These are phyloP conservation scores for Aquilaria yunnanensis DNA, from an alignment of 345 rosid species.

Conservation along the genomic window DNA sequence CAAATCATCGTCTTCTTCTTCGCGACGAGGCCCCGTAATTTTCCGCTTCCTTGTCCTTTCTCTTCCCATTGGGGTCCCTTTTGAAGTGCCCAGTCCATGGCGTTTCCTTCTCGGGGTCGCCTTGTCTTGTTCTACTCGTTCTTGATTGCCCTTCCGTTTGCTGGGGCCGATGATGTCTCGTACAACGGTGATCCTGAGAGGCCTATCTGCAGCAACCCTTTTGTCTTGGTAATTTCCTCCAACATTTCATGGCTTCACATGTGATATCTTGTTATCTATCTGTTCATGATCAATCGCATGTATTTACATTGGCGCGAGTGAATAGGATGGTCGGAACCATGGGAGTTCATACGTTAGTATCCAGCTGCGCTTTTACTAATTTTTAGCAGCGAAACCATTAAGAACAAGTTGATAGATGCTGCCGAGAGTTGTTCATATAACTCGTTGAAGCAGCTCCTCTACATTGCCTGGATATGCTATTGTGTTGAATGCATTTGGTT, in stretches of 20 bases:
- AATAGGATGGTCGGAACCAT: background rate
- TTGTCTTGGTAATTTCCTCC: background rate
- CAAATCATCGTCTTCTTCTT: too few relatives aligned
- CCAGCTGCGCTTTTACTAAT: background rate
- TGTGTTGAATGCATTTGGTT: too few relatives aligned
- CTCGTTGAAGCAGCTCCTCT: too few relatives aligned
- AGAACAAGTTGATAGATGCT: too few relatives aligned
- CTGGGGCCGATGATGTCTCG: background rate
- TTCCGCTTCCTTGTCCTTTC: too few relatives aligned
- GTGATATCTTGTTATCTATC: background rate
- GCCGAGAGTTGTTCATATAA: too few relatives aligned
- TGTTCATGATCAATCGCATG: background rate
- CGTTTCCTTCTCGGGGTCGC: conserved; percentile 5
- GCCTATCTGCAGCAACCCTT: background rate
- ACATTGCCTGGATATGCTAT: too few relatives aligned
- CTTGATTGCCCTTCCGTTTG: background rate
- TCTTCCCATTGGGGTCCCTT: too few relatives aligned
- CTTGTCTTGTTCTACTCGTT: background rate
- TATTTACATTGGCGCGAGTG: background rate
- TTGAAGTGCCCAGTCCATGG: background rate
- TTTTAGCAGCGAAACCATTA: too few relatives aligned
- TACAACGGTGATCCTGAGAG: background rate
- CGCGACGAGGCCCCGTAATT: too few relatives aligned
- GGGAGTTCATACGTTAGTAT: background rate
- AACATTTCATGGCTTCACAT: background rate